Base-by-base conservation (phyloP, 306 rosid genomes). In the Dalbergia cultrata region DNA sequence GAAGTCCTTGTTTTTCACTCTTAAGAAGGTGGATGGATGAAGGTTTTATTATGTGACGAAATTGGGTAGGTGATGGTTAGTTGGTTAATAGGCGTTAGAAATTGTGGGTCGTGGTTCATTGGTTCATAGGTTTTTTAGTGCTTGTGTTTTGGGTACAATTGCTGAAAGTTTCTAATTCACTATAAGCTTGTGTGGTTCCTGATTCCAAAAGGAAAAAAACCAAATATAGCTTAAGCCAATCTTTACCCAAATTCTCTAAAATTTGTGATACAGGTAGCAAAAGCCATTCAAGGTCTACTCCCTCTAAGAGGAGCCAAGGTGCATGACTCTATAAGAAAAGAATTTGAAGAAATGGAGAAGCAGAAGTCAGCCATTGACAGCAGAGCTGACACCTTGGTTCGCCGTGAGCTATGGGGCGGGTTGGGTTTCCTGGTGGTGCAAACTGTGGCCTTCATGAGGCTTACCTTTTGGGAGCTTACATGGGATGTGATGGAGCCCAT, bases 401-500 rank as follows among this genome's bases (percentile, higher is more conserved):
- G 94, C 19, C 90, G 84, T 6, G 97, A 93, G 82, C 92, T 93
- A 0, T 85, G 89, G 92, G 70, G 86, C 0, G 97, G 97, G 21
- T 83, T 90, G 35, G 87, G 86, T 7, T 88, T 84, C 84, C 72
- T 93, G 11, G 80, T 83, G 33, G 49, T 82, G 75, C 93, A 90
- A 71, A 93, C 97, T 35, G 75, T 84, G 0, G 91, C 77, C 18
- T 90, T 86, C 90, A 83, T 93, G 91, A 90, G 98, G 90, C 89
- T 93, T 39, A 93, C 98, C 0, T 93, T 93, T 80, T 93, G 98
- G 98, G 98, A 93, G 79, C 98, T 93, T 1, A 84, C 90, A 0
- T 93, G 98, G 98, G 98, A 93, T 82, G 94, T 93, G 60, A 93
- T 93, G 97, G 98, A 93, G 75, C 98, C 98, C 33, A 86, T 93